phyloP scores from a whole-genome alignment of 768 basidiomycete species.

The Fomitopsis pulvina region DNA sequence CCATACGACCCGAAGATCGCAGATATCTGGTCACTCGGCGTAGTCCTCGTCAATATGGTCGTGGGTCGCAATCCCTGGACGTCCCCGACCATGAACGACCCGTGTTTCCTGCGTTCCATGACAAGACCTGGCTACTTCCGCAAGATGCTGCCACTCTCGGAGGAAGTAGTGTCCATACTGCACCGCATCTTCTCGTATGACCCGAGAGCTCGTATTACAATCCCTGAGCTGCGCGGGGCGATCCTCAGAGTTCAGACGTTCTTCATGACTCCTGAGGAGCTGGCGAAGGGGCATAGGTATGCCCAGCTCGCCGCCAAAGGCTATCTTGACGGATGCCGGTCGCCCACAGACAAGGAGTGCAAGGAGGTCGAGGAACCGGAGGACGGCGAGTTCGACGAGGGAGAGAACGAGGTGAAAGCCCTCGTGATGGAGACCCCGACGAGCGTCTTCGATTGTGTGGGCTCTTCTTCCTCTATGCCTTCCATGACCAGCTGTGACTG shows the following conservation, averaged over 20 bases:
- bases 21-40: constrained; percentile 32
- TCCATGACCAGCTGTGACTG: neutral
- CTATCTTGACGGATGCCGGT: constrained; percentile 9
- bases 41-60: constrained; percentile 51
- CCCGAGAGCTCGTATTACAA: constrained; percentile 52
- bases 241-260: constrained; percentile 54
- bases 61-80: constrained; percentile 49
- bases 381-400: neutral
- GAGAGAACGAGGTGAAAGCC: neutral
- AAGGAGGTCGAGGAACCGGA: neutral
- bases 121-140: constrained; percentile 40
- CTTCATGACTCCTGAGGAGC: constrained; percentile 48
- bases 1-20: constrained; percentile 30
- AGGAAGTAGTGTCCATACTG: constrained; percentile 37
- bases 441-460: neutral
- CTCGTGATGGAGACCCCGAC: neutral
- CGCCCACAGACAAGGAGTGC: neutral
- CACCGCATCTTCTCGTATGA: constrained; percentile 59
- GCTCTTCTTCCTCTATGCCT: neutral
- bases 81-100: constrained; percentile 39
- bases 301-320: constrained; percentile 20
- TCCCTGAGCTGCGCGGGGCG: constrained; percentile 51
- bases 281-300: constrained; percentile 24
- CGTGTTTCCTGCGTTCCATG: constrained; percentile 40
- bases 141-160: constrained; percentile 44